A percentile compares a stretch with the other conserved stretches of the same genome.
phyloP scores from a whole-genome alignment of 352 stramenopile species.

The Pythium phragmiticola region DNA sequence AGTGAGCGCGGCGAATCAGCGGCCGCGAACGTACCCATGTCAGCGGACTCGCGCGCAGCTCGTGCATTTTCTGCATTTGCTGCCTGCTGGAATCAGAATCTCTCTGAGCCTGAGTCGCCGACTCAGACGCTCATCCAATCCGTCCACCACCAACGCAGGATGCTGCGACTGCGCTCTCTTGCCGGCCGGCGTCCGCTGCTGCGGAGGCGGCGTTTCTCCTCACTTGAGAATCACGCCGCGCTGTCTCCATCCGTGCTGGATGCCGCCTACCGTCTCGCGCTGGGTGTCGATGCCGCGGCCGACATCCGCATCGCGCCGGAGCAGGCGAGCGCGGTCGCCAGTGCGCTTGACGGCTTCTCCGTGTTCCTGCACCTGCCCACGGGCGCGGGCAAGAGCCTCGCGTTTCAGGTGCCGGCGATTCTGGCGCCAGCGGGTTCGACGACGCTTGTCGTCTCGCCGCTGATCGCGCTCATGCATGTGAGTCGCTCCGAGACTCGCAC shows the following conservation, averaged over 20 bases:
- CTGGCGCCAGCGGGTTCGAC: slow-evolving; percentile 31
- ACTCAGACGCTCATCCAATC: background rate
- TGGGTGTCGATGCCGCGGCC: slow-evolving; percentile 29
- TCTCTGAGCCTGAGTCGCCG: slow-evolving; percentile 7
- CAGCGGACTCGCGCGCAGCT: slow-evolving; percentile 30
- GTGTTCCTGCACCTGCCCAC: slow-evolving; percentile 79
- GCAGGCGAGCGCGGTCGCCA: slow-evolving; percentile 43
- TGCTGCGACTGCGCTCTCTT: background rate
- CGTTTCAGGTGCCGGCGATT: slow-evolving; percentile 73
- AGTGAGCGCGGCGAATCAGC: background rate
- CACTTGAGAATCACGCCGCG: background rate
- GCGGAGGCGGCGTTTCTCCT: background rate
- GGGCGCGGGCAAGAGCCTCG: slow-evolving; percentile 77
- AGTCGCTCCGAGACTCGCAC: slow-evolving; percentile 3
- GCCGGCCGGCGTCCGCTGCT: background rate
- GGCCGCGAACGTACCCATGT: slow-evolving; percentile 44
- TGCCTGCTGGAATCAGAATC: background rate
- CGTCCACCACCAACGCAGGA: background rate
- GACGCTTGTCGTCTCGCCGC: slow-evolving; percentile 73
- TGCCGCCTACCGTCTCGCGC: slow-evolving; percentile 38
- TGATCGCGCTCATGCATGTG: slow-evolving; percentile 79
- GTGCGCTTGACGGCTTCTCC: slow-evolving; percentile 49
- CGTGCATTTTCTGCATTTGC: background rate
- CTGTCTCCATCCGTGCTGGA: slow-evolving; percentile 10
- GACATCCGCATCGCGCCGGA: slow-evolving; percentile 35